phyloP scores from a whole-genome alignment of 2,329 filamentous ascomycete species.

The Onygenales sp. region DNA sequence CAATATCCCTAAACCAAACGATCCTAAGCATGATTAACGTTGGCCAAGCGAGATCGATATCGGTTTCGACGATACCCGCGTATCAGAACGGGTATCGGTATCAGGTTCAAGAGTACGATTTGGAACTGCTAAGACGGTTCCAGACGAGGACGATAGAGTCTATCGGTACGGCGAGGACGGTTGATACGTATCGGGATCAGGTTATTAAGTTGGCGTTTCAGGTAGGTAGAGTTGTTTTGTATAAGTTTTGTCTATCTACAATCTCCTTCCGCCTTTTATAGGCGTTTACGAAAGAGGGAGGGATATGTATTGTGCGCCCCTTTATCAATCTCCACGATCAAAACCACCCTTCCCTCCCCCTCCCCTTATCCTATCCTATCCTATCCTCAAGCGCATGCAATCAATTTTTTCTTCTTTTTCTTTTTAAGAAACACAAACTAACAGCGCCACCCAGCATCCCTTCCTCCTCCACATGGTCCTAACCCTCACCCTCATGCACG shows the following conservation, averaged over 20 bases:
- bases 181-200: neutral
- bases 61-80: no score
- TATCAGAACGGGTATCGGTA: neutral
- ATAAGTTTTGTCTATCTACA: no score
- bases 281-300: no score
- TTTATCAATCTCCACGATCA: no score
- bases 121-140: neutral
- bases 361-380: no score
- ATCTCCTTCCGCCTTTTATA: no score
- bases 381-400: no score
- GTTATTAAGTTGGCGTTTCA: neutral
- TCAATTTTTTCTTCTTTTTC: no score
- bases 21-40: neutral
- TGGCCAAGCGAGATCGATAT: neutral
- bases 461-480: neutral
- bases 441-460: neutral
- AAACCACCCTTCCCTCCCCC: neutral
- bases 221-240: neutral
- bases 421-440: neutral
- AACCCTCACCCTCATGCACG: neutral
- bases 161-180: neutral
- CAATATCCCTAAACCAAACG: neutral
- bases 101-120: neutral
- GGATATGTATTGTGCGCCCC: no score
- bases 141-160: neutral